Base-by-base conservation (phyloP, 2,329 filamentous ascomycete species). In the Fusarium nematophilum region DNA sequence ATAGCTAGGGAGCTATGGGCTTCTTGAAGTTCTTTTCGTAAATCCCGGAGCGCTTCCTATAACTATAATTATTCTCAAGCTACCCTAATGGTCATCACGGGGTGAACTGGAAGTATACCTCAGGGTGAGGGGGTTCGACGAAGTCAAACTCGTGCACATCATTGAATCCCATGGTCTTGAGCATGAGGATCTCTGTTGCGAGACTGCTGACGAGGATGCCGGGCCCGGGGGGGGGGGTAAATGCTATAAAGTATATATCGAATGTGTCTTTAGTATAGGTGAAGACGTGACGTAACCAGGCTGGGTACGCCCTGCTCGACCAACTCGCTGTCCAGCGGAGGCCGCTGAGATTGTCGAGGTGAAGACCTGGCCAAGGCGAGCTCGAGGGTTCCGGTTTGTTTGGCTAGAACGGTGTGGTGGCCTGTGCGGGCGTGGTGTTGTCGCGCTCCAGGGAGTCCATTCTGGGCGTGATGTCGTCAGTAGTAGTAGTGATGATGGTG, bases 161-260 rank as follows among this genome's bases (percentile, higher is more conserved):
- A 72, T 98, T 97, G 76, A 99, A 97, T 4, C 95, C 94, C 92
- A 98, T 97, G 1, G 94, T 94, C 74, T 99, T 99, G 45, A 99
- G 84, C 90, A 97, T 96, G 40, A 99, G 83, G 73, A 99, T 97
- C 0, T 93, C 96, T 66, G 90, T 88, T 0, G 92, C 90, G 45
- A 99, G 73, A 69, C 98, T 98, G 72, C 96, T 92, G 2, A 95
- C 85, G 72, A 98, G 94, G 47, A 99, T 98, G 68, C 97, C 94
- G 2, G 95, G 95, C n/a, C n/a, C n/a, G n/a, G n/a, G n/a, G n/a
- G n/a, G n/a, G 27, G 98, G 95, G 0, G 92, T 93, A 0, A 93
- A 97, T 0, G 93, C 93, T 55, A 97, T 79, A 93, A 99, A 97
- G 75, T 98, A 94, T 1, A 90, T 92, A 72, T 97, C 91, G 73